phyloP scores from a whole-genome alignment of 2,329 filamentous ascomycete genomes.

The Paraconiothyrium sp. region DNA sequence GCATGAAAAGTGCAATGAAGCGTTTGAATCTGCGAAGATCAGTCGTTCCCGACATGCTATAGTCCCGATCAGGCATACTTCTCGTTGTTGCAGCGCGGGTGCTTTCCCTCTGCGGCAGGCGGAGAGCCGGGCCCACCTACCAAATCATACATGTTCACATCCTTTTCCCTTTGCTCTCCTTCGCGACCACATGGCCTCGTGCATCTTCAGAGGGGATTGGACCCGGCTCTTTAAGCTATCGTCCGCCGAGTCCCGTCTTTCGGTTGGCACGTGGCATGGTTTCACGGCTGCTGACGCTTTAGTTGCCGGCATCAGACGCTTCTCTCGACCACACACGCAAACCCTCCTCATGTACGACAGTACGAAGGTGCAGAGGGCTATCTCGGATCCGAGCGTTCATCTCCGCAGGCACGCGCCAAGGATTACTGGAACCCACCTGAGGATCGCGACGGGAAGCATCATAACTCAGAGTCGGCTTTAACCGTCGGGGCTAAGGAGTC shows the following conservation, averaged over 20 bases:
- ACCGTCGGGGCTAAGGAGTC: not conserved
- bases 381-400: slow-evolving; percentile 1
- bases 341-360: not conserved
- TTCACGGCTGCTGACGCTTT: slow-evolving; percentile 6
- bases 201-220: not conserved
- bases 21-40: not conserved
- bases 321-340: not conserved
- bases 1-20: not conserved
- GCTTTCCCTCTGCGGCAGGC: not conserved
- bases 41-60: not conserved
- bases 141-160: not conserved
- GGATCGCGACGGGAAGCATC: not conserved
- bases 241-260: not conserved
- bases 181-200: not conserved
- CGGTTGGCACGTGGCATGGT: slow-evolving; percentile 1
- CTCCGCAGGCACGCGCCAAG: not conserved
- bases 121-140: slow-evolving; percentile 1
- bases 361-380: not conserved
- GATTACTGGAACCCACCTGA: not conserved
- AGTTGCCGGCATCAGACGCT: not conserved
- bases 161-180: not conserved
- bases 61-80: not conserved
- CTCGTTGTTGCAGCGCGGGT: not conserved
- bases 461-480: not conserved
- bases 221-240: not conserved